phyloP scores from a whole-genome alignment of 2,329 filamentous ascomycete species.

The Venturia aucupariae region DNA sequence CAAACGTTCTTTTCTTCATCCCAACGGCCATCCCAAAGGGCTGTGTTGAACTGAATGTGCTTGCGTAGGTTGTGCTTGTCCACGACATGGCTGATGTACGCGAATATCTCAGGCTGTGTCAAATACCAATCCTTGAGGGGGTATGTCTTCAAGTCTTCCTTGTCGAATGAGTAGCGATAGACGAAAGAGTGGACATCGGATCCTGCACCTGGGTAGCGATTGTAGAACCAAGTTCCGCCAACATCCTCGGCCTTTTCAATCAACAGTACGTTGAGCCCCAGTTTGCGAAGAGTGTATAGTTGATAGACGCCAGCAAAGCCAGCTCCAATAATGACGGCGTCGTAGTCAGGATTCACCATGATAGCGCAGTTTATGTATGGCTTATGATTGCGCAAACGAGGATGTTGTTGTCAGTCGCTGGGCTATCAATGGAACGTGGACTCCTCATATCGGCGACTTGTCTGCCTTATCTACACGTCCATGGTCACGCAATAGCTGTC shows the following conservation, averaged over 20 bases:
- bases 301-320: slow-evolving; percentile 25
- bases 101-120: neutral
- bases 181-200: slow-evolving; percentile 32
- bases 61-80: slow-evolving; percentile 12
- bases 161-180: slow-evolving; percentile 26
- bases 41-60: slow-evolving; percentile 5
- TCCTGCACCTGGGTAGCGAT: slow-evolving; percentile 26
- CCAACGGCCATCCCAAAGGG: slow-evolving; percentile 25
- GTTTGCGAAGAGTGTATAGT: slow-evolving; percentile 21
- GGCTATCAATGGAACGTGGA: too few relatives aligned
- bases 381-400: neutral
- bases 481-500: neutral
- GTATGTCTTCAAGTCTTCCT: neutral
- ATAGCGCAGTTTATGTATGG: neutral
- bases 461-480: neutral
- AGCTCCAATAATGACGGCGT: slow-evolving; percentile 23
- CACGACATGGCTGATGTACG: neutral
- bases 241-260: slow-evolving; percentile 39
- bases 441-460: neutral
- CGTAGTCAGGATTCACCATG: slow-evolving; percentile 11
- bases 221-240: slow-evolving; percentile 43
- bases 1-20: slow-evolving; percentile 40
- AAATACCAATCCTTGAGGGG: neutral
- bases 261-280: slow-evolving; percentile 26
- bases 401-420: too few relatives aligned